A percentile compares a stretch with the other conserved stretches of the same genome.
Evolutionary conservation across 495 filamentous ascomycete genomes (phyloP).

Genomic region (Niebla homalea): DNA sequence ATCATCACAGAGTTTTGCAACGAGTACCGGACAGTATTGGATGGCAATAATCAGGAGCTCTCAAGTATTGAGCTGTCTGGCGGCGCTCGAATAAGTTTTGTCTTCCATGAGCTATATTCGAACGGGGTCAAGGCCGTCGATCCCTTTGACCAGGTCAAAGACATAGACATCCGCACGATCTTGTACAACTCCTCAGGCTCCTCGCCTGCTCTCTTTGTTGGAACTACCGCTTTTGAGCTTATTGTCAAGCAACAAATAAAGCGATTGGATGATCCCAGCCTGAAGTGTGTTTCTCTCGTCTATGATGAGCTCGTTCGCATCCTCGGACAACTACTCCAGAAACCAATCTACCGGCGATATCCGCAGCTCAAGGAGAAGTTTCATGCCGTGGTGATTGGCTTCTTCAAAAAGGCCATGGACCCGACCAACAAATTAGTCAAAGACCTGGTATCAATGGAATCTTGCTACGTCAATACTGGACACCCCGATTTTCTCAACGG

Average conservation of each 20-base stretch:
- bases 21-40: constrained; percentile 89
- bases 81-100: constrained; percentile 96
- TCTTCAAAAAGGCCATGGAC: constrained; percentile 97
- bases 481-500: constrained; percentile 98
- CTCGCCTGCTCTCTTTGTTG: constrained; percentile 93
- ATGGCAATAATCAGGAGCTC: constrained; percentile 91
- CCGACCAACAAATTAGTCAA: constrained; percentile 93
- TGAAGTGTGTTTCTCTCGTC: constrained; percentile 92
- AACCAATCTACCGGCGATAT: constrained; percentile 84
- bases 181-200: constrained; percentile 97
- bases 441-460: constrained; percentile 89
- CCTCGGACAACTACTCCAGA: constrained; percentile 74
- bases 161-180: constrained; percentile 92
- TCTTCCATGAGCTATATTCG: constrained; percentile 96
- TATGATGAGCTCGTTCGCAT: constrained; percentile 98
- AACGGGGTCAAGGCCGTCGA: constrained; percentile 98
- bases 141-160: constrained; percentile 94
- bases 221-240: constrained; percentile 91
- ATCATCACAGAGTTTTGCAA: constrained; percentile 98
- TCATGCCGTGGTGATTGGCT: constrained; percentile 81
- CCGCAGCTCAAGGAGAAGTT: constrained; percentile 92
- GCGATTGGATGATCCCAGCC: constrained; percentile 86
- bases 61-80: constrained; percentile 91
- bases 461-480: constrained; percentile 96
- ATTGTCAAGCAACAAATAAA: constrained; percentile 99